phyloP scores from a whole-genome alignment of 805 yeast genomes.

The Ascoidea rubescens region DNA sequence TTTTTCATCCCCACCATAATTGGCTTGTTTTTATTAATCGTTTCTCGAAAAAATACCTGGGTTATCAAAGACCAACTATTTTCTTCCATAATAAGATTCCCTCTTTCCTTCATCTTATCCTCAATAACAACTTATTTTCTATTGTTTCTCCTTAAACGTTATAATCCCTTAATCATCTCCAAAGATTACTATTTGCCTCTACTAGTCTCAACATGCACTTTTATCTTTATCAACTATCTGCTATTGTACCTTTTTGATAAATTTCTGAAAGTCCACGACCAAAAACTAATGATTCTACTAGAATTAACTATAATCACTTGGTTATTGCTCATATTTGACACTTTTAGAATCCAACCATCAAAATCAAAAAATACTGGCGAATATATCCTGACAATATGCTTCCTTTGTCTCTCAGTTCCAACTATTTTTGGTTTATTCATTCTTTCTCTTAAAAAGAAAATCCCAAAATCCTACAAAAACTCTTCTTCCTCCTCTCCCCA shows the following conservation, averaged over 20 bases:
- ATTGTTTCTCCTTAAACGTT: slow-evolving; percentile 24
- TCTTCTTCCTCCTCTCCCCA: no score
- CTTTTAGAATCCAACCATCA: slow-evolving; percentile 28
- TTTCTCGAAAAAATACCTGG: slow-evolving; percentile 35
- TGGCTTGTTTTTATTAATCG: slow-evolving; percentile 32
- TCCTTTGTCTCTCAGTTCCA: slow-evolving; percentile 22
- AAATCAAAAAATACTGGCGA: slow-evolving; percentile 32
- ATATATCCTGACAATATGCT: slow-evolving; percentile 25
- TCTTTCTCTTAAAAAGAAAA: slow-evolving; percentile 17
- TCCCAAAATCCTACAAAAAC: background rate
- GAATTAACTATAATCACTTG: slow-evolving; percentile 40
- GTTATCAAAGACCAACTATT: slow-evolving; percentile 23
- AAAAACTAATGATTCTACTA: slow-evolving; percentile 33
- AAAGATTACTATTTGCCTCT: slow-evolving; percentile 35
- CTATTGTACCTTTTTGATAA: slow-evolving; percentile 32
- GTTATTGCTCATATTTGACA: slow-evolving; percentile 33
- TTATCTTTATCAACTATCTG: slow-evolving; percentile 40
- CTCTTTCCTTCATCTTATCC: slow-evolving; percentile 39
- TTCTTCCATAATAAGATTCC: slow-evolving; percentile 36
- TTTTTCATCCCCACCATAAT: slow-evolving; percentile 40
- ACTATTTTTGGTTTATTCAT: slow-evolving; percentile 29
- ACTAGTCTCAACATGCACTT: slow-evolving; percentile 30
- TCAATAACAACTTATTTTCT: slow-evolving; percentile 21
- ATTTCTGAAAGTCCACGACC: slow-evolving; percentile 32
- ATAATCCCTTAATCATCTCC: slow-evolving; percentile 38